phyloP scores from a whole-genome alignment of 1,284 basidiomycete species.

The Ustilago hordei region DNA sequence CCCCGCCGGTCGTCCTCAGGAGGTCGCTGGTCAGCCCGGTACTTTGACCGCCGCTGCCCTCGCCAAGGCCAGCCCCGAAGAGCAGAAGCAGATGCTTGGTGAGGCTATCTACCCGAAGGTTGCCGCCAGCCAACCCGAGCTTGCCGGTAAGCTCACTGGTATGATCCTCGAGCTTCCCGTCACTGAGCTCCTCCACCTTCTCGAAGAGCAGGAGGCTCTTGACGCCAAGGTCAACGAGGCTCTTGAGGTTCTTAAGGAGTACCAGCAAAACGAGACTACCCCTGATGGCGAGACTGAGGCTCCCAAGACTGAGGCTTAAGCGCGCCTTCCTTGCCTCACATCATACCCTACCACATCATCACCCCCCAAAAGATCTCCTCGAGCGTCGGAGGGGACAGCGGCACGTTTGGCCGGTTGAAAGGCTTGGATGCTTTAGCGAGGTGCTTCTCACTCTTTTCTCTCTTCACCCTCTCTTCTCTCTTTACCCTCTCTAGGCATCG shows the following conservation, averaged over 20 bases:
- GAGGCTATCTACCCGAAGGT: conserved; percentile 70
- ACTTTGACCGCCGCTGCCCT: conserved; percentile 65
- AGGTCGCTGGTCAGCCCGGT: conserved; percentile 54
- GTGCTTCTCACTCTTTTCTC: neutral
- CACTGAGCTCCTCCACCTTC: conserved; percentile 67
- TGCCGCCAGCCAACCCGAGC: conserved; percentile 63
- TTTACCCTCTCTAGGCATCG: neutral
- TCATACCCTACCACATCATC: neutral
- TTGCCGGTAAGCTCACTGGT: conserved; percentile 69
- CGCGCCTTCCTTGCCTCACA: neutral
- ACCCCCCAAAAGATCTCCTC: conserved; percentile 4
- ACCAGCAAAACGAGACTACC: conserved; percentile 58
- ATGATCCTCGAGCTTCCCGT: conserved; percentile 70
- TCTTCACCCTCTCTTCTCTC: neutral
- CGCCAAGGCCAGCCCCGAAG: conserved; percentile 68
- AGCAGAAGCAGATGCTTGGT: conserved; percentile 70
- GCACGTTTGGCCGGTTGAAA: neutral
- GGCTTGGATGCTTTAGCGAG: neutral
- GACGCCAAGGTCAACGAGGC: conserved; percentile 68
- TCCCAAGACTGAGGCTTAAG: conserved; percentile 47
- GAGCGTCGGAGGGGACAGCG: conserved; percentile 8
- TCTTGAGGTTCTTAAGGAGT: conserved; percentile 68
- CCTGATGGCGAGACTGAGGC: conserved; percentile 40
- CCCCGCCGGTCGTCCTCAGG: conserved; percentile 44
- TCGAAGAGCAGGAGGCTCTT: conserved; percentile 68